Base-by-base conservation (phyloP, 2,329 filamentous ascomycete species). In the Cordyceps sp. region DNA sequence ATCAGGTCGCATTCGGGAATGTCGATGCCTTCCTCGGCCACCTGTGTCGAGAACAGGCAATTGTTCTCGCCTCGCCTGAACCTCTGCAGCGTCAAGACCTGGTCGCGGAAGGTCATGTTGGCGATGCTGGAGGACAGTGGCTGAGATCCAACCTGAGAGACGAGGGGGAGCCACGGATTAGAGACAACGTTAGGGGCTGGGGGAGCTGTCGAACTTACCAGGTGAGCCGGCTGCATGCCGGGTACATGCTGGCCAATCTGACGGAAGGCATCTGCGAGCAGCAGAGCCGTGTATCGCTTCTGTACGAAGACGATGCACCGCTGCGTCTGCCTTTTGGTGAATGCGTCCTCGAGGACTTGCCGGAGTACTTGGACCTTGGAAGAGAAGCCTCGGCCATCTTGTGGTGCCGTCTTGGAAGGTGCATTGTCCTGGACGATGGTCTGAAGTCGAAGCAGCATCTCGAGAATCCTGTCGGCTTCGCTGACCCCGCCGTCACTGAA, bases 301-400 rank as follows among this genome's bases (percentile, higher is more conserved):
- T 83, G 66, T 0, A 93, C 84, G 50, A 98, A 96, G 0, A 96
- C 70, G 34, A 98, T 93, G 45, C 84, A 93, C 2, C 52, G 42
- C n/a, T 39, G 43, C 3, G 43, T 41, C 5, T 33, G 23, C 14
- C 76, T 74, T 19, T 66, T 61, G 6, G 73, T 62, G 44, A 85
- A 94, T 31, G 77, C 66, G 7, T 69, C 52, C 4, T 53, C 48
- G 1, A 96, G 59, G 34, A 74, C 70, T 3, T 59, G 47, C 16
- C 72, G 49, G 1, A 96, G 65, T 5, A 64, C 43, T 4, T 66
- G 52, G 1, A 88, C 75, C 50, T 96, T 98, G 13, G 72, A 61
- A 18, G 85, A 93, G 10, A 93, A 45, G 3, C 62, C 46, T 2
- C 21, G 21, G 5, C 12, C 13, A 12, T 5, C 13, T n/a, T 12